Conservation (phyloP, 1,139 yeast species). For the Blastobotrys illinoisensis region DNA sequence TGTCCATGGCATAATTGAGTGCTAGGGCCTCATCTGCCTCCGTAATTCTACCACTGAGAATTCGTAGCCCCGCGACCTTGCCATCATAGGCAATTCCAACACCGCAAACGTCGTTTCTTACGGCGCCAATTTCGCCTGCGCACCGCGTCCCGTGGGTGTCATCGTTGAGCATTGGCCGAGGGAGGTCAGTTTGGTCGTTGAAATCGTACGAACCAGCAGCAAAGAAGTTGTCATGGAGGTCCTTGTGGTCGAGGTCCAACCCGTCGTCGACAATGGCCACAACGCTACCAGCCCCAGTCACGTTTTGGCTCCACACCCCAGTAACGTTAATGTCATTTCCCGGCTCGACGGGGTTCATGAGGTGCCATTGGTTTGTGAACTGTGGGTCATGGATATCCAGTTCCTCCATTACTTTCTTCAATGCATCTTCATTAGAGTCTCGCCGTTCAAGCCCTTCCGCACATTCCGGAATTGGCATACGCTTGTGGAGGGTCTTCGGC, state of each 20-base stretch:
- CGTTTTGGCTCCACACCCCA: slow-evolving; percentile 76
- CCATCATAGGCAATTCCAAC: slow-evolving; percentile 89
- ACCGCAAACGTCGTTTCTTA: slow-evolving; percentile 78
- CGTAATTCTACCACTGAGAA: slow-evolving; percentile 72
- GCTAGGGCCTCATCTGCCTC: slow-evolving; percentile 90
- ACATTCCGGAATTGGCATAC: slow-evolving; percentile 25
- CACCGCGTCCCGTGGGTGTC: slow-evolving; percentile 97
- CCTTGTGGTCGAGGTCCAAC: slow-evolving; percentile 70
- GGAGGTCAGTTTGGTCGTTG: slow-evolving; percentile 68
- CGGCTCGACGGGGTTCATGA: slow-evolving; percentile 62
- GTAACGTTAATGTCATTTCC: slow-evolving; percentile 86
- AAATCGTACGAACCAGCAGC: slow-evolving; percentile 86
- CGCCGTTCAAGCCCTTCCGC: slow-evolving; percentile 9
- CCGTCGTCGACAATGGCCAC: slow-evolving; percentile 88
- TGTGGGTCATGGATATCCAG: slow-evolving; percentile 73
- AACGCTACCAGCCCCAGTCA: slow-evolving; percentile 72
- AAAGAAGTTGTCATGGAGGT: slow-evolving; percentile 62
- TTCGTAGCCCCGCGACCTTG: slow-evolving; percentile 84
- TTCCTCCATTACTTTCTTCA: slow-evolving; percentile 32
- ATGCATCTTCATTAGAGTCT: slow-evolving; percentile 13
- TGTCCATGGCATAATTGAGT: slow-evolving; percentile 67
- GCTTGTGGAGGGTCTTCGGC: slow-evolving; percentile 19
- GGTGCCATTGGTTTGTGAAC: slow-evolving; percentile 85
- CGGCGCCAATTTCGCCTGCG: slow-evolving; percentile 96
- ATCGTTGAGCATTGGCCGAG: slow-evolving; percentile 73